Percentiles rank a stretch among this genome's conserved stretches.
These are phyloP conservation scores for Fraxinus pennsylvanica DNA, from an alignment of 257 asterid species.

Conservation along the genomic window DNA sequence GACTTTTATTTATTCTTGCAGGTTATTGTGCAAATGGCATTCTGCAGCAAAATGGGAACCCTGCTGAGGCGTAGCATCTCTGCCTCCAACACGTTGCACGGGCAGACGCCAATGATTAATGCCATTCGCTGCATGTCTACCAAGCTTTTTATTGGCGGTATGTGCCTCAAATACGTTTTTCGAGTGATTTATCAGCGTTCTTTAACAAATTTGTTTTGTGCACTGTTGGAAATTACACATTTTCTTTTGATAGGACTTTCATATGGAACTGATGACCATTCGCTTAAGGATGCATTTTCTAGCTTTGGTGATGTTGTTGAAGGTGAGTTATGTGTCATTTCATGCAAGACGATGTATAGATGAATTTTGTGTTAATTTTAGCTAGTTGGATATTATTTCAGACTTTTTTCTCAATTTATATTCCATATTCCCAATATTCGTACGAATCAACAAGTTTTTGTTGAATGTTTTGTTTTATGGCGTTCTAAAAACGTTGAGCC, in stretches of 20 bases:
- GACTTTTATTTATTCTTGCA: constrained; percentile 15
- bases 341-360: neutral
- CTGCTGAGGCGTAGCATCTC: constrained; percentile 55
- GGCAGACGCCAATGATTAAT: constrained; percentile 55
- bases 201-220: neutral
- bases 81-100: constrained; percentile 27
- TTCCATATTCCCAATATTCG: neutral
- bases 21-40: constrained; percentile 59
- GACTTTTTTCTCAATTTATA: no score
- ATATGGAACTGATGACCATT: constrained; percentile 58
- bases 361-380: neutral
- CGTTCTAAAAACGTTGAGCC: neutral
- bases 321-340: constrained; percentile 1
- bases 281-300: constrained; percentile 68
- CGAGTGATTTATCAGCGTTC: neutral
- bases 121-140: constrained; percentile 77
- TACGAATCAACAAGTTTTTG: neutral
- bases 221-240: neutral
- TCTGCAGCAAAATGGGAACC: constrained; percentile 56
- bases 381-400: neutral
- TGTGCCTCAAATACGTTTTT: neutral
- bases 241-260: constrained; percentile 60
- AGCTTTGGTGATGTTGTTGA: constrained; percentile 53
- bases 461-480: neutral
- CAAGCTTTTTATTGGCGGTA: constrained; percentile 77